Conservation (phyloP, 306 rosid species). For the Castanopsis chinensis region DNA sequence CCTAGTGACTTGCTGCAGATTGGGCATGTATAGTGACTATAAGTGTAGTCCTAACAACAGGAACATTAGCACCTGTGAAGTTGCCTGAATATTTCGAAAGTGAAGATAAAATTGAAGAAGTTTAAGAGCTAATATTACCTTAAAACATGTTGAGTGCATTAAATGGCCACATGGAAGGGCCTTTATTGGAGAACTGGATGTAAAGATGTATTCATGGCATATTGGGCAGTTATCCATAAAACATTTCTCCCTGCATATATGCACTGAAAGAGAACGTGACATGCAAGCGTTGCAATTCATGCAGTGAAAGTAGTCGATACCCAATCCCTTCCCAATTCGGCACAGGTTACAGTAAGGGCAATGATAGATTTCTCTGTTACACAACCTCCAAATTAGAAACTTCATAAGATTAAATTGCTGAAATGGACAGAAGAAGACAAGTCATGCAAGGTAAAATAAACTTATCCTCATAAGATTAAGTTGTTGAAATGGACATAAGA, state of each 20-base stretch:
- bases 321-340: conserved; percentile 94
- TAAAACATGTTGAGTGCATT: conserved; percentile 90
- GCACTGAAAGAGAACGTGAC: conserved; percentile 65
- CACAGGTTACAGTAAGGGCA: conserved; percentile 96
- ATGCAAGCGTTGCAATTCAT: conserved; percentile 98
- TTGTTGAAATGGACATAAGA: conserved; percentile 11
- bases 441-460: conserved; percentile 8
- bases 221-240: conserved; percentile 90
- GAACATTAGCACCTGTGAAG: conserved; percentile 30
- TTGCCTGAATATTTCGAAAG: conserved; percentile 16
- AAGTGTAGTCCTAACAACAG: conserved; percentile 73
- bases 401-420: conserved; percentile 17
- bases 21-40: conserved; percentile 77
- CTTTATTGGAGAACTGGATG: conserved; percentile 74
- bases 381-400: conserved; percentile 29
- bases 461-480: not conserved
- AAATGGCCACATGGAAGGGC: conserved; percentile 88
- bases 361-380: conserved; percentile 87
- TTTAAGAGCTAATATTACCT: conserved; percentile 42
- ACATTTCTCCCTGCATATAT: conserved; percentile 79
- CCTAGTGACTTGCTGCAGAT: conserved; percentile 92
- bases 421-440: conserved; percentile 1
- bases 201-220: conserved; percentile 91
- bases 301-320: conserved; percentile 89
- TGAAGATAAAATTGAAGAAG: conserved; percentile 1